A percentile compares a stretch with the other conserved stretches of the same genome.
Evolutionary conservation across 495 filamentous ascomycete species (phyloP).

Genomic region (Hyaloscypha bicolor): DNA sequence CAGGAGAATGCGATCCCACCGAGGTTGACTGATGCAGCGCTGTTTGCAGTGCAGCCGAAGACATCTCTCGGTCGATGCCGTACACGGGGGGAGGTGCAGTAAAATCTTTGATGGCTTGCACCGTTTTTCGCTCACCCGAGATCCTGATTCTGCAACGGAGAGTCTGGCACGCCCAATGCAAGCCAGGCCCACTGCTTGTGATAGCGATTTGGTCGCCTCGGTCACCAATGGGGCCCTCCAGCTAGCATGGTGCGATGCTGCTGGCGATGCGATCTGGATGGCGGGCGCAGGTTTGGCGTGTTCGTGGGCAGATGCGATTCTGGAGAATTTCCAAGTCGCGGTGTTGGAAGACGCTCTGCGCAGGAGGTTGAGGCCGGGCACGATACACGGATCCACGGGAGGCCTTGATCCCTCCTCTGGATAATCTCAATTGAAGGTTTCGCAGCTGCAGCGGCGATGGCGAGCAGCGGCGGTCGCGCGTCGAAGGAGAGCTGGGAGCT

Average conservation of each 20-base stretch:
- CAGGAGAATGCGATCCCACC: conserved; percentile 48
- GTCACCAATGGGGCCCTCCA: conserved; percentile 32
- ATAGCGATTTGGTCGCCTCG: conserved; percentile 31
- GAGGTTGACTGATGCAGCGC: conserved; percentile 53
- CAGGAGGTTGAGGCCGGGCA: neutral
- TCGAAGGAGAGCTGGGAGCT: neutral
- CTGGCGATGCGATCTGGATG: conserved; percentile 8
- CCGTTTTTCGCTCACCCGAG: neutral
- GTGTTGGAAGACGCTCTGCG: neutral
- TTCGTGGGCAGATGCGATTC: neutral
- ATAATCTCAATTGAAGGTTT: neutral
- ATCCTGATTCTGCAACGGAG: conserved; percentile 10
- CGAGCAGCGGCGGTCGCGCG: neutral
- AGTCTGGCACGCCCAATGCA: conserved; percentile 13
- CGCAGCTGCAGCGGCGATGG: neutral
- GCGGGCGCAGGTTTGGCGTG: neutral
- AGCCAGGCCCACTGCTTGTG: conserved; percentile 27
- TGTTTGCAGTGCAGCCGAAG: conserved; percentile 58
- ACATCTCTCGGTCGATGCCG: conserved; percentile 41
- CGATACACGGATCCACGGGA: neutral
- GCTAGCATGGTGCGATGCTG: conserved; percentile 33
- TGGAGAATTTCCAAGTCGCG: neutral
- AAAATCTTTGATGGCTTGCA: conserved; percentile 15
- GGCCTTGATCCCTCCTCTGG: neutral
- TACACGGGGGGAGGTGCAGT: conserved; percentile 18